Conservation (phyloP, 2,329 filamentous ascomycete species). For the Colletotrichum falcatum region DNA sequence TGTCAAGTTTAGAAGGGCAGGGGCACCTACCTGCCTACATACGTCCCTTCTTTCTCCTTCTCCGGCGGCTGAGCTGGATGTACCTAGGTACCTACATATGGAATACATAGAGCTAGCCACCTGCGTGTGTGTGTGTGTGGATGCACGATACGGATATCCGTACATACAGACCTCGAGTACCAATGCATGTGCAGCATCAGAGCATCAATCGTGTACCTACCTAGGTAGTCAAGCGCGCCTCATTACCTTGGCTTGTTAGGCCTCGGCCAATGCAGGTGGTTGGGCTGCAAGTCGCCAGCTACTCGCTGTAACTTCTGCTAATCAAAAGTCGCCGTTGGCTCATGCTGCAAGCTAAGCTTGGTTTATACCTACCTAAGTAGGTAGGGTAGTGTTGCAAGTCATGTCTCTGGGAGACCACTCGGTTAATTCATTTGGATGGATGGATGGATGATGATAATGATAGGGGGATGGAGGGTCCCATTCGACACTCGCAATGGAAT, state of each 20-base stretch:
- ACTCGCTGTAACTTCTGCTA: conserved; percentile 45
- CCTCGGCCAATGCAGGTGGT: conserved; percentile 41
- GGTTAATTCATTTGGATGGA: not conserved
- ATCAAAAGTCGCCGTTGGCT: conserved; percentile 37
- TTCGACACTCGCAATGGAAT: conserved; percentile 15
- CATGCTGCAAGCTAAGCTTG: conserved; percentile 2
- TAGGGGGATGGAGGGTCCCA: conserved; percentile 6
- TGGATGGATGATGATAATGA: not conserved
- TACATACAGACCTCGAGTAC: not conserved
- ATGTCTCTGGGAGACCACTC: conserved; percentile 12
- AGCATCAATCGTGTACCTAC: not conserved
- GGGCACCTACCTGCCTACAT: no score
- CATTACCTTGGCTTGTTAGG: conserved; percentile 1
- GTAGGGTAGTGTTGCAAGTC: conserved; percentile 23
- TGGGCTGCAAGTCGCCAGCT: conserved; percentile 49
- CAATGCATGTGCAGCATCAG: not conserved
- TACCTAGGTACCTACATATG: not conserved
- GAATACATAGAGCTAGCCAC: not conserved
- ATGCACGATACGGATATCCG: no score
- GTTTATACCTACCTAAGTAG: no score
- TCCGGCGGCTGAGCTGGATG: not conserved
- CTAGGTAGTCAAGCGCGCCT: not conserved
- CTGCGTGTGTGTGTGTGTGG: not conserved
- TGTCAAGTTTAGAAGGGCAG: not conserved
- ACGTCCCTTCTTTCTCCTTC: not conserved